A percentile compares a stretch with the other conserved stretches of the same genome.
These are phyloP conservation scores for Priceomyces carsonii DNA, from an alignment of 805 yeast species.

Conservation along the genomic window DNA sequence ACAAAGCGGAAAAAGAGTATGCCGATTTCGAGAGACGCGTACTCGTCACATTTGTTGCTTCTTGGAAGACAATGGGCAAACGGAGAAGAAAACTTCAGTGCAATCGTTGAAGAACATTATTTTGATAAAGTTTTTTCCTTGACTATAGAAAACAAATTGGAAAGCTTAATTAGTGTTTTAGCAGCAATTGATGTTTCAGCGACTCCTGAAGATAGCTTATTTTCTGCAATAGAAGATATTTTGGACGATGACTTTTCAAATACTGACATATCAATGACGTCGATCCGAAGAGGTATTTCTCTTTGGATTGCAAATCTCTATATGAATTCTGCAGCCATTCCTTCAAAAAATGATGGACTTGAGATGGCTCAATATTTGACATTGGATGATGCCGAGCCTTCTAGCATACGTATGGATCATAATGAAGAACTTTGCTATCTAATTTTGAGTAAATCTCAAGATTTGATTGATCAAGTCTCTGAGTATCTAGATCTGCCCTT, in stretches of 20 bases:
- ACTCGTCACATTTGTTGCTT: conserved; percentile 15
- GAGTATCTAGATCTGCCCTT: conserved; percentile 11
- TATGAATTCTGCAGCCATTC: conserved; percentile 7
- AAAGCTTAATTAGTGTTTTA: conserved; percentile 9
- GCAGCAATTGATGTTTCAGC: conserved; percentile 8
- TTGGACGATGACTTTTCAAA: conserved; percentile 9
- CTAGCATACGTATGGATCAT: conserved; percentile 10
- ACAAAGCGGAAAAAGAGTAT: conserved; percentile 4
- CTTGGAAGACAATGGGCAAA: conserved; percentile 13
- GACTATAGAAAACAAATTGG: conserved; percentile 21
- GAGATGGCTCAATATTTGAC: conserved; percentile 23
- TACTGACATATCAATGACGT: conserved; percentile 3
- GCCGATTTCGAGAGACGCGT: conserved; percentile 6
- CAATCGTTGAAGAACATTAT: conserved; percentile 4
- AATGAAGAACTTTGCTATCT: conserved; percentile 30
- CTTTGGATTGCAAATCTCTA: conserved; percentile 35
- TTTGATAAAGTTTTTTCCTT: conserved; percentile 18
- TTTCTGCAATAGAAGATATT: conserved; percentile 12
- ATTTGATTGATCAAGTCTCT: conserved; percentile 37
- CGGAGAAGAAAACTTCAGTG: conserved; percentile 2
- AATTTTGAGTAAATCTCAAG: conserved; percentile 39
- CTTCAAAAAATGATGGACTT: conserved; percentile 9
- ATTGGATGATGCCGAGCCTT: conserved; percentile 22
- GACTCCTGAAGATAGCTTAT: background rate
- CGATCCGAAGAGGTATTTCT: conserved; percentile 15